phyloP scores from a whole-genome alignment of 208 protist genomes.

The Trypanosoma lewisi region DNA sequence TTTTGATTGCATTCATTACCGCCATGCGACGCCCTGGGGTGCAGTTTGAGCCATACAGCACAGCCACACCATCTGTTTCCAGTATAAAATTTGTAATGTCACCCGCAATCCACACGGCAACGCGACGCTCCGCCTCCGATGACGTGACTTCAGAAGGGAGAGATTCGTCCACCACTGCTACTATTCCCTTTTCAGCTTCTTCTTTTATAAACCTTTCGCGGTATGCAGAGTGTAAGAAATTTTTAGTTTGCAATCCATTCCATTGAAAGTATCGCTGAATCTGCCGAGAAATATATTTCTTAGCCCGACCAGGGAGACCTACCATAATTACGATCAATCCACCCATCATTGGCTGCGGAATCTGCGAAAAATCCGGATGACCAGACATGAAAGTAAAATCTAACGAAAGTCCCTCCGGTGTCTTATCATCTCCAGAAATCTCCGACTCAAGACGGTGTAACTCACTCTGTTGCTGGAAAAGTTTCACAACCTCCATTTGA shows the following conservation, averaged over 20 bases:
- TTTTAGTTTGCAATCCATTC: slow-evolving; percentile 75
- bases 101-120: slow-evolving; percentile 45
- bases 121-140: slow-evolving; percentile 41
- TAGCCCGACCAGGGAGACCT: slow-evolving; percentile 84
- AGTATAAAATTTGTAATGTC: slow-evolving; percentile 66
- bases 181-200: too few relatives aligned
- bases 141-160: slow-evolving; percentile 1
- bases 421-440: slow-evolving; percentile 16
- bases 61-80: slow-evolving; percentile 64
- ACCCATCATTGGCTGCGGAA: slow-evolving; percentile 83
- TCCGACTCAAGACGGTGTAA: slow-evolving; percentile 13
- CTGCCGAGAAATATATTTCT: slow-evolving; percentile 88
- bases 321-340: slow-evolving; percentile 91
- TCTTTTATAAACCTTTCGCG: slow-evolving; percentile 29
- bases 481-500: slow-evolving; percentile 45
- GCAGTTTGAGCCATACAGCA: slow-evolving; percentile 74
- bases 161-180: too few relatives aligned
- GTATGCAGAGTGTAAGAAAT: slow-evolving; percentile 75
- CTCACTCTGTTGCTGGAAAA: slow-evolving; percentile 32
- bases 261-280: slow-evolving; percentile 91
- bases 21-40: slow-evolving; percentile 55
- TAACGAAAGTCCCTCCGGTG: slow-evolving; percentile 14
- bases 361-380: slow-evolving; percentile 63
- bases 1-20: slow-evolving; percentile 62
- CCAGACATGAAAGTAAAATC: slow-evolving; percentile 31